Conservation (phyloP, 108 stramenopile genomes). For the Cafeteria roenbergensis region DNA sequence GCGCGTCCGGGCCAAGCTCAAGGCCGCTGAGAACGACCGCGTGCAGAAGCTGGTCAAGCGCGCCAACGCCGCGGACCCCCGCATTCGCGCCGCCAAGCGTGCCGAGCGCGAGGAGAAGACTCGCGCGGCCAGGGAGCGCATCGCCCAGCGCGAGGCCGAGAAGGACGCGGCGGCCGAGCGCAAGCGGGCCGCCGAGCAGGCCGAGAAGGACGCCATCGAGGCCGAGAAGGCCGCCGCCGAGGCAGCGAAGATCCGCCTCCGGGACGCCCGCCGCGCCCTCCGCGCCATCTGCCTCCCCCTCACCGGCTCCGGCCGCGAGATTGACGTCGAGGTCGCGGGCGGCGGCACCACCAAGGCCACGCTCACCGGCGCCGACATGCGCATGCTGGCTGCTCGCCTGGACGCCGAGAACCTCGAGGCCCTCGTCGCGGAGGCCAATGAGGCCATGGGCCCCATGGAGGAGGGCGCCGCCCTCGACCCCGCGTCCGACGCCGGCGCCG, state of each 20-base stretch:
- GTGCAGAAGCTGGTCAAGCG: constrained; percentile 74
- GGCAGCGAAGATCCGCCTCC: constrained; percentile 2
- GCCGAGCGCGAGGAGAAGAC: constrained; percentile 27
- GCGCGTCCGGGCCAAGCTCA: constrained; percentile 66
- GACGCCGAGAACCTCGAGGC: no score
- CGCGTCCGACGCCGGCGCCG: no score
- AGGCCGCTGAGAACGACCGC: constrained; percentile 76
- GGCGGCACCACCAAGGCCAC: no score
- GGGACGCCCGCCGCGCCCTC: no score
- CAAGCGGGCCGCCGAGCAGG: constrained; percentile 30
- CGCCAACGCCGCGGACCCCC: constrained; percentile 78
- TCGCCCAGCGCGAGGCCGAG: constrained; percentile 7
- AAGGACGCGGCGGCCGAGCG: constrained; percentile 5
- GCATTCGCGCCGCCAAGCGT: constrained; percentile 56
- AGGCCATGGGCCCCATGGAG: no score
- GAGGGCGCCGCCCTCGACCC: no score
- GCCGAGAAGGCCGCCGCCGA: constrained; percentile 12
- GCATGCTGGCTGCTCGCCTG: no score
- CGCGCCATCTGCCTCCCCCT: no score
- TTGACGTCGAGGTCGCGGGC: no score
- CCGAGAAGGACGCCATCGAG: constrained; percentile 26
- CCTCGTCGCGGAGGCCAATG: no score
- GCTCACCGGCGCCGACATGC: no score
- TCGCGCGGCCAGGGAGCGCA: constrained; percentile 14
- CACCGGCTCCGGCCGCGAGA: no score